A percentile compares a stretch with the other conserved stretches of the same genome.
Conservation (phyloP, 1,139 yeast species). For the Yamadazyma diospyri region DNA sequence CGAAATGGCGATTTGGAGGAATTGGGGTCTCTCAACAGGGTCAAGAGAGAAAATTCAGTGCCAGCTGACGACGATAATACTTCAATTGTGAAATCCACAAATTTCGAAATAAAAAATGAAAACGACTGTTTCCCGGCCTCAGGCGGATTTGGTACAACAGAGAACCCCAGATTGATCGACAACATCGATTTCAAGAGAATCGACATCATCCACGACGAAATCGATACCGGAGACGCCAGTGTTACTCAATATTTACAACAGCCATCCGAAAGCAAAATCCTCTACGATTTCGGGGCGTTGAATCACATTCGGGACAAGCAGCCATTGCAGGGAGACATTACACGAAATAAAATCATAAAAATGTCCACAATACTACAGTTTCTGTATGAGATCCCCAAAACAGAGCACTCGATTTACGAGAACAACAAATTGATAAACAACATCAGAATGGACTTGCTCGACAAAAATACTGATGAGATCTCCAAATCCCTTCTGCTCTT, state of each 20-base stretch:
- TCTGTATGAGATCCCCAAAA: conserved; percentile 9
- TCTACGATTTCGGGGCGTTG: conserved; percentile 14
- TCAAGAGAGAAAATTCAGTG: not conserved
- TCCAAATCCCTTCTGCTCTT: conserved; percentile 14
- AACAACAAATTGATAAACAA: conserved; percentile 11
- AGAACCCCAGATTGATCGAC: not conserved
- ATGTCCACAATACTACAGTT: conserved; percentile 7
- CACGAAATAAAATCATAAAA: conserved; percentile 5
- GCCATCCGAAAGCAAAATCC: conserved; percentile 1
- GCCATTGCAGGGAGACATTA: not conserved
- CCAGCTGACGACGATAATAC: not conserved
- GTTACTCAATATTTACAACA: conserved; percentile 6
- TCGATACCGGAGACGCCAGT: conserved; percentile 10
- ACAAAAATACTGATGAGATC: conserved; percentile 8
- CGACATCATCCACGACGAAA: conserved; percentile 14
- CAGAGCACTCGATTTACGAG: conserved; percentile 4
- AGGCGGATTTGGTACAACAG: not conserved
- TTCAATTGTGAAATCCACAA: conserved; percentile 1
- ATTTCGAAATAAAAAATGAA: not conserved
- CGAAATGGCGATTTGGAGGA: conserved; percentile 6
- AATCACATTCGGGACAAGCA: conserved; percentile 10
- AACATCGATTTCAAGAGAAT: conserved; percentile 11
- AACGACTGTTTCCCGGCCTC: not conserved
- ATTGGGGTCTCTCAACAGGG: conserved; percentile 3
- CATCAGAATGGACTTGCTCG: conserved; percentile 11